Base-by-base conservation (phyloP, 1,284 basidiomycete genomes). In the Gymnopus androsaceus region DNA sequence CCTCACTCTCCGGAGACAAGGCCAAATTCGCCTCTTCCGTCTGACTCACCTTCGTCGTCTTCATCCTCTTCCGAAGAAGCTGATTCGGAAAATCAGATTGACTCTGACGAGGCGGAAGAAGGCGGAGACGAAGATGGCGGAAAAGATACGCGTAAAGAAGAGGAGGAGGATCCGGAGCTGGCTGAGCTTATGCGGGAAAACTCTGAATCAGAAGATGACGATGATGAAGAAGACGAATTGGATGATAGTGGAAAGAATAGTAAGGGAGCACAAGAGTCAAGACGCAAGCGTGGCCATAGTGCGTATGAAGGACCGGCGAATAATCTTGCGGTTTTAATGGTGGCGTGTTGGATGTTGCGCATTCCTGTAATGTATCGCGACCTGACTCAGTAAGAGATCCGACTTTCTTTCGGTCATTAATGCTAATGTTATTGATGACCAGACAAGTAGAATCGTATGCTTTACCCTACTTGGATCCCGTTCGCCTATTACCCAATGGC, bases 381-480 rank as follows among this genome's bases (percentile, higher is more conserved):
- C 65, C 80, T 95, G 46, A 78, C 87, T 37, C 75, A 75, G 93
- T 90, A 64, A 62, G 83, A 67, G 59, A 41, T 14, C 14, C 21
- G 9, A 49, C 28, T 19, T 58, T 36, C 15, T 36, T 15, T 34
- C 12, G 28, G 8, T 51, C 40, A 40, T 44, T 58, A 34, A 59
- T 51, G 41, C 58, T 36, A 19, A 40, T 23, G 45, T 44, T n/a
- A 17, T 55, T 54, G 38, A 48, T 40, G 49, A 64, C 54, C 57
- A 93, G 90, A 51, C 71, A 87, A 54, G 84, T 95, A 44, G 87
- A 93, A 62, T 74, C 75, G 21, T 87, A 89, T 65, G 75, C 84
- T 30, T 75, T 98, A 36, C 94, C 94, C 0, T 97, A 94, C 72
- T 77, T 98, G 45, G 88, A 95, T 63, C 81, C 85, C 33, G 70